A percentile compares a stretch with the other conserved stretches of the same genome.
Evolutionary conservation across 495 filamentous ascomycete species (phyloP).

Genomic region (Paragyromitra xinjiangensis): DNA sequence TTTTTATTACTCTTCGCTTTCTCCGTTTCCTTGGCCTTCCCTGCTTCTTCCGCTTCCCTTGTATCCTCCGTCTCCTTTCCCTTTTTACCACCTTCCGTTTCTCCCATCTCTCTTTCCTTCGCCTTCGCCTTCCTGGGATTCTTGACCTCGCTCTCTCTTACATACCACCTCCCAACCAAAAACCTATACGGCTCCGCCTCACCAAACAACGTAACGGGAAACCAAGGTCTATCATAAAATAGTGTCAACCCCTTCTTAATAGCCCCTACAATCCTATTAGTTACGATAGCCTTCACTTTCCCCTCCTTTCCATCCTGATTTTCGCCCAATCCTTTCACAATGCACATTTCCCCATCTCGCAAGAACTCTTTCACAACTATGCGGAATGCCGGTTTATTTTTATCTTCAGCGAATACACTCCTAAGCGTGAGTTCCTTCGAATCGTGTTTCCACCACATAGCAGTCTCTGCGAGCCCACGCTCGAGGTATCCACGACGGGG

Average conservation of each 20-base stretch:
- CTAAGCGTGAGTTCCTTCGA: constrained; percentile 4
- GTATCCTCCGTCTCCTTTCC: background rate
- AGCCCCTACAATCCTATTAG: background rate
- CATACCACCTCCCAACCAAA: constrained; percentile 27
- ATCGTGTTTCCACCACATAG: constrained; percentile 28
- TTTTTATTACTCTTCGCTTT: background rate
- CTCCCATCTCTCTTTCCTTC: constrained; percentile 51
- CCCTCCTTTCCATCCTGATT: constrained; percentile 9
- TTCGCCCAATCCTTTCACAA: constrained; percentile 24
- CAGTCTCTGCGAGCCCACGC: constrained; percentile 12
- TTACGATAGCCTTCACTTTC: constrained; percentile 11
- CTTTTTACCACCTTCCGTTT: background rate
- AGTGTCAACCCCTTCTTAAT: constrained; percentile 9
- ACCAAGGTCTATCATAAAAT: constrained; percentile 32
- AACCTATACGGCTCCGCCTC: constrained; percentile 24
- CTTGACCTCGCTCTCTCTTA: background rate
- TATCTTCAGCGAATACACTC: constrained; percentile 7
- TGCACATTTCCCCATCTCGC: constrained; percentile 16
- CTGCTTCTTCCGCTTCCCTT: background rate
- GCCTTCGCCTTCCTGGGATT: constrained; percentile 57
- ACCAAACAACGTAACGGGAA: constrained; percentile 17
- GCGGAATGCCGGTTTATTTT: background rate
- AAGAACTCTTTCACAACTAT: constrained; percentile 4
- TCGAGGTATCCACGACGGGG: background rate
- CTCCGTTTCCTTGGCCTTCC: background rate